A percentile compares a stretch with the other conserved stretches of the same genome.
Evolutionary conservation across 2,329 filamentous ascomycete species (phyloP).

Genomic region (Blastomyces percursus): DNA sequence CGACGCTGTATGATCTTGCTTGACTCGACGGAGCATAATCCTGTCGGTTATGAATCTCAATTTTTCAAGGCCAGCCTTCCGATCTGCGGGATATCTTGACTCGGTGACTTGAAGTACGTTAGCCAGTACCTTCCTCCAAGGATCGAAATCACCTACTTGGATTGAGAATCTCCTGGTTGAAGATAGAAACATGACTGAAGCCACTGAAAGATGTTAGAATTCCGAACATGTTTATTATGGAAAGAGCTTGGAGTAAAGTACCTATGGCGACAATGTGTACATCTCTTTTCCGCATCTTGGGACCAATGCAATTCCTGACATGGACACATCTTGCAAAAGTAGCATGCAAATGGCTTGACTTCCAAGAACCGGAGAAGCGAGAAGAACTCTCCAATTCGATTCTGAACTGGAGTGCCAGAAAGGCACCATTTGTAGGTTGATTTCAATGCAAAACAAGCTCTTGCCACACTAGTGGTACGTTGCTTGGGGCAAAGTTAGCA

Average conservation of each 20-base stretch:
- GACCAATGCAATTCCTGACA: slow-evolving; percentile 79
- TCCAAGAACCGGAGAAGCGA: slow-evolving; percentile 87
- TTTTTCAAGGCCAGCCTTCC: slow-evolving; percentile 63
- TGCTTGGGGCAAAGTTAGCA: slow-evolving; percentile 17
- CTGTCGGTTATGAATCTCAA: slow-evolving; percentile 79
- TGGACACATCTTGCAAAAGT: slow-evolving; percentile 78
- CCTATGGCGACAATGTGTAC: slow-evolving; percentile 55
- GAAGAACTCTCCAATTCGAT: slow-evolving; percentile 95
- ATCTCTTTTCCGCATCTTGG: slow-evolving; percentile 60
- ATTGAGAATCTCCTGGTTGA: slow-evolving; percentile 90
- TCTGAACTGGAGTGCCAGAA: slow-evolving; percentile 89
- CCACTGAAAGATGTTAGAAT: slow-evolving; percentile 31
- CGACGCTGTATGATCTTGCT: slow-evolving; percentile 82
- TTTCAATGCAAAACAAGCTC: slow-evolving; percentile 84
- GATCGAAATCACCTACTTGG: slow-evolving; percentile 40
- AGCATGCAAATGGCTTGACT: slow-evolving; percentile 78
- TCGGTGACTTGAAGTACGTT: slow-evolving; percentile 43
- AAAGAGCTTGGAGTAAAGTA: slow-evolving; percentile 13
- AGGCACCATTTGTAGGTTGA: slow-evolving; percentile 91
- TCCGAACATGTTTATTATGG: neutral
- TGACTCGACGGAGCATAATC: slow-evolving; percentile 92
- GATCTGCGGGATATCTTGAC: slow-evolving; percentile 36
- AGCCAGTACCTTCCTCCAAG: slow-evolving; percentile 18
- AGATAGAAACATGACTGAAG: slow-evolving; percentile 64
- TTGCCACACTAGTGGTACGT: slow-evolving; percentile 81